Evolutionary conservation across 163 green algal species (phyloP).

Genomic region (Picocystis sp.): DNA sequence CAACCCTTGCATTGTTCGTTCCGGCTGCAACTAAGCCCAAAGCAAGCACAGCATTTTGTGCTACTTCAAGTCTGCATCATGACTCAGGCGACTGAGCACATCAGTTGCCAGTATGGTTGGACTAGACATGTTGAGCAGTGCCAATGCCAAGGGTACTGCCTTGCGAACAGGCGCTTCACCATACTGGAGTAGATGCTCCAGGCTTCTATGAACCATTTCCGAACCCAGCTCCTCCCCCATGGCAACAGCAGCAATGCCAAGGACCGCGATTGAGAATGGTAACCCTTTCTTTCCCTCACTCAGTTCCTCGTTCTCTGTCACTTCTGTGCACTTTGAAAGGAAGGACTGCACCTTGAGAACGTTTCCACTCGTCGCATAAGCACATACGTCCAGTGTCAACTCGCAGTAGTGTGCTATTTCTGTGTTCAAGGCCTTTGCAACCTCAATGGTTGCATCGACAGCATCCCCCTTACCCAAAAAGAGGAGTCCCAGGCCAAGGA

Average conservation of each 20-base stretch:
- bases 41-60: constrained; percentile 65
- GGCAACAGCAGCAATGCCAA: constrained; percentile 80
- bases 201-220: constrained; percentile 61
- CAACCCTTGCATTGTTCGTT: constrained; percentile 92
- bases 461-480: constrained; percentile 76
- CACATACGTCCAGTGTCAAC: constrained; percentile 60
- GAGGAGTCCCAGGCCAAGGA: constrained; percentile 71
- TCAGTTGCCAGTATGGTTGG: constrained; percentile 76
- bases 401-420: constrained; percentile 49
- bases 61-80: constrained; percentile 78
- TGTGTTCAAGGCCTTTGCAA: constrained; percentile 70
- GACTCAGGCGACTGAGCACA: constrained; percentile 71
- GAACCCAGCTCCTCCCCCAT: constrained; percentile 82
- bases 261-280: constrained; percentile 36
- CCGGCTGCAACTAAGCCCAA: constrained; percentile 77
- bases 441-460: constrained; percentile 82
- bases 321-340: constrained; percentile 66
- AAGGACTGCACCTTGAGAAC: constrained; percentile 82
- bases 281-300: neutral
- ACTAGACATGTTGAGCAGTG: constrained; percentile 69
- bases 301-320: constrained; percentile 28
- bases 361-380: constrained; percentile 89
- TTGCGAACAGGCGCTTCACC: constrained; percentile 41
- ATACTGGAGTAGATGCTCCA: constrained; percentile 96
- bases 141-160: constrained; percentile 73